These are phyloP conservation scores for Pogostemon cablin DNA, from an alignment of 257 asterid species.

Conservation along the genomic window DNA sequence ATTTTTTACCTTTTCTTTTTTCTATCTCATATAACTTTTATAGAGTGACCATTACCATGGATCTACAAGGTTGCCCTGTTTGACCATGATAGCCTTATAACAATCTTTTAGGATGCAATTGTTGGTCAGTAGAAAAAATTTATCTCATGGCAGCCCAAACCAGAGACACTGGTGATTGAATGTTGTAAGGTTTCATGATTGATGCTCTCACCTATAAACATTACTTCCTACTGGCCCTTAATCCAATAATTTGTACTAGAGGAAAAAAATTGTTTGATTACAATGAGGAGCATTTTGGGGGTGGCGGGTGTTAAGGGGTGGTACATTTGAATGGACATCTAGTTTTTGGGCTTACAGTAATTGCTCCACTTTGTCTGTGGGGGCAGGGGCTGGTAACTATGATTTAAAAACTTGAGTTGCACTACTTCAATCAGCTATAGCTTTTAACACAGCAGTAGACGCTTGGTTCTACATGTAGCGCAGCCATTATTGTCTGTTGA, in stretches of 20 bases:
- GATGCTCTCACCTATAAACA: background rate
- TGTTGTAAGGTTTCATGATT: background rate
- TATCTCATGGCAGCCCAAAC: background rate
- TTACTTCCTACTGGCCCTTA: background rate
- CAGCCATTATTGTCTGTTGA: constrained; percentile 5
- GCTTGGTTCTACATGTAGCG: constrained; percentile 11
- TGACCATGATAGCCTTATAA: background rate
- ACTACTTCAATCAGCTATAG: background rate
- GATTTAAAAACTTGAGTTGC: background rate
- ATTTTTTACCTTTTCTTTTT: background rate
- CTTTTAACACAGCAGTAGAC: constrained; percentile 12
- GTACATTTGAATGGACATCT: background rate
- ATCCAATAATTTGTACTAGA: background rate
- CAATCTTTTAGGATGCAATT: constrained; percentile 1
- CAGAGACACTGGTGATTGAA: background rate
- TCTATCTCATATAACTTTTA: background rate
- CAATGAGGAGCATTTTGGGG: background rate
- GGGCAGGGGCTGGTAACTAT: background rate
- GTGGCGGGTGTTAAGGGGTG: background rate
- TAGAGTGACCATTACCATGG: background rate
- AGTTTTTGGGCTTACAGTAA: constrained; percentile 14
- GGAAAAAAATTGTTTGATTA: background rate
- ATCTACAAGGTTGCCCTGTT: constrained; percentile 1
- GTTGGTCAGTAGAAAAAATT: background rate
- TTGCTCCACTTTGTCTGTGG: background rate